Evolutionary conservation across 495 filamentous ascomycete species (phyloP).

Genomic region (Trichoderma virens): DNA sequence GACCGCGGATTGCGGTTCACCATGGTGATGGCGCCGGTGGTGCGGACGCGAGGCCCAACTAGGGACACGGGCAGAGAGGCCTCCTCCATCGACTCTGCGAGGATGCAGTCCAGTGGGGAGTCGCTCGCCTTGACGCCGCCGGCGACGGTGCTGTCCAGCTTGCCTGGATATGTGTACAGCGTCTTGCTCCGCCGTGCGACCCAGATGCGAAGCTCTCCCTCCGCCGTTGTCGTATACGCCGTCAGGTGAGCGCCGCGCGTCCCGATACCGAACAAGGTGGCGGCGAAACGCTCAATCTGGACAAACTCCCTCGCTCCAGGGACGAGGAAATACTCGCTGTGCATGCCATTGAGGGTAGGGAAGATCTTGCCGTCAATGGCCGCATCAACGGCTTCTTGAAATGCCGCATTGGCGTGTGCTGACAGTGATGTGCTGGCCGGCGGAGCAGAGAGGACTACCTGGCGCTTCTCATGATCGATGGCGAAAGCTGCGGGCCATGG

Average conservation of each 20-base stretch:
- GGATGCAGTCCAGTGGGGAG: constrained; percentile 39
- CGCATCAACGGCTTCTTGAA: constrained; percentile 27
- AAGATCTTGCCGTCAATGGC: constrained; percentile 32
- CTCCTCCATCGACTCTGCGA: constrained; percentile 49
- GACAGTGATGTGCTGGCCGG: constrained; percentile 18
- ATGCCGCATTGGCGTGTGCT: constrained; percentile 18
- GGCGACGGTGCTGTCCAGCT: constrained; percentile 50
- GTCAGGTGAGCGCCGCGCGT: constrained; percentile 42
- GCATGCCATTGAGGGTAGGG: constrained; percentile 27
- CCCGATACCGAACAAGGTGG: constrained; percentile 44
- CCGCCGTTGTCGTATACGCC: constrained; percentile 29
- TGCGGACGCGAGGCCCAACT: constrained; percentile 21
- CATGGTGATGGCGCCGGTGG: constrained; percentile 35
- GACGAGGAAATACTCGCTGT: constrained; percentile 42
- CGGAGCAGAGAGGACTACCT: constrained; percentile 25
- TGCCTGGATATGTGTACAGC: constrained; percentile 42
- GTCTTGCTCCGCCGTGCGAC: constrained; percentile 36
- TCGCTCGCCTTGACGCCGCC: constrained; percentile 40
- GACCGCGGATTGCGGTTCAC: constrained; percentile 27
- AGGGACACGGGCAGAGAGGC: constrained; percentile 34
- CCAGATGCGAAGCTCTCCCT: constrained; percentile 37
- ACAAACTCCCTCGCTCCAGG: constrained; percentile 32
- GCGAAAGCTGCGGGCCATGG: constrained; percentile 35
- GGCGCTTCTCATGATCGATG: constrained; percentile 24
- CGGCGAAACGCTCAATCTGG: constrained; percentile 39